phyloP scores from a whole-genome alignment of 805 yeast genomes.

The Ogataea minuta region DNA sequence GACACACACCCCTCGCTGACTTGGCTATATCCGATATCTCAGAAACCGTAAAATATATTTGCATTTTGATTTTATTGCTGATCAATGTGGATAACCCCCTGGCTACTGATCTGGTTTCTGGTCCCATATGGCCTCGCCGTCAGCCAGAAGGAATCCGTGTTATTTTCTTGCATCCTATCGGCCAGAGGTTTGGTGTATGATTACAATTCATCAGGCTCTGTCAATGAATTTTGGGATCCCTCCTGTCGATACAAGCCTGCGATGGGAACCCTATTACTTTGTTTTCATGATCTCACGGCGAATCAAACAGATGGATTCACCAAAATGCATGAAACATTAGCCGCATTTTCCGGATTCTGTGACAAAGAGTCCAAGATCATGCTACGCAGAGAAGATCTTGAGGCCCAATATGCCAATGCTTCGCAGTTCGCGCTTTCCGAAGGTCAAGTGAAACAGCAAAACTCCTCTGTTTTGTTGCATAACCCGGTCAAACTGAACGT shows the following conservation, averaged over 20 bases:
- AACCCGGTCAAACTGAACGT: constrained; percentile 19
- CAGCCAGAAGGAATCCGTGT: constrained; percentile 16
- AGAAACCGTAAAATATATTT: constrained; percentile 6
- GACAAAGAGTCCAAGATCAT: constrained; percentile 8
- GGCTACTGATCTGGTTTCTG: constrained; percentile 3
- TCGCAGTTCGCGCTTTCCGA: constrained; percentile 8
- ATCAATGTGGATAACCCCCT: constrained; percentile 1
- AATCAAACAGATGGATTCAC: not conserved
- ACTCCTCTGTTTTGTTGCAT: constrained; percentile 5
- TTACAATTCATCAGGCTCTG: constrained; percentile 11
- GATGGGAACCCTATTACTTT: constrained; percentile 24
- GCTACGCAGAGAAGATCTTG: constrained; percentile 6
- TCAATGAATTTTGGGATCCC: constrained; percentile 23
- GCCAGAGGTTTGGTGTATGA: constrained; percentile 20
- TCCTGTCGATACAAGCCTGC: constrained; percentile 28
- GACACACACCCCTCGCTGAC: not conserved
- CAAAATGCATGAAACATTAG: constrained; percentile 10
- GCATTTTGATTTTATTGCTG: not conserved
- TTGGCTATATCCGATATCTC: constrained; percentile 9
- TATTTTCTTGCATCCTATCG: constrained; percentile 25
- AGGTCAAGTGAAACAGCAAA: not conserved
- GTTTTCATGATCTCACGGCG: constrained; percentile 20
- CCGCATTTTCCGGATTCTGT: constrained; percentile 15
- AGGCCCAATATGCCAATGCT: constrained; percentile 15
- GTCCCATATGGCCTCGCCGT: constrained; percentile 2